Evolutionary conservation across 306 rosid species (phyloP), one percentile per base, ranked within the genome.

Genomic region (Hippophae tibetana): DNA sequence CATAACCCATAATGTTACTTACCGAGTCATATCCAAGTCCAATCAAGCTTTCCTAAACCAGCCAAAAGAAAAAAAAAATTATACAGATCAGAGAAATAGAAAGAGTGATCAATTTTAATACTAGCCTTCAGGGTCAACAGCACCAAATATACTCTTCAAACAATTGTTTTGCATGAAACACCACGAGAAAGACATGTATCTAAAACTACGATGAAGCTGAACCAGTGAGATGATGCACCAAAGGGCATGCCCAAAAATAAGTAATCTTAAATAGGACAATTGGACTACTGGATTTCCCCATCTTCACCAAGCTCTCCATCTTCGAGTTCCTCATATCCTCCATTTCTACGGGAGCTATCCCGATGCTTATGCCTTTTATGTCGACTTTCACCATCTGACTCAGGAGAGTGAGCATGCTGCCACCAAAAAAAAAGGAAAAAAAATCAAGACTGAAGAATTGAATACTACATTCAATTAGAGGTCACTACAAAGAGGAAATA

Each of bases 301-400:
- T 93, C 99, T 67, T 86, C 97, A 5, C 99, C 97, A 31, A 93
- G 82, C 75, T 93, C 99, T 42, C 99, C 99, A 8, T 93, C 99
- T 86, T 93, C 99, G 69, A 93, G 97, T 47, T 93, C 99, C 23
- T 70, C 97, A 13, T 63, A 61, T 54, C 87, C 90, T 18, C 89
- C 86, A 62, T 56, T 73, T 79, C 78, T 89, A 44, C 89, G 79
- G 25, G 92, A 81, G 57, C 80, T 72, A 55, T 84, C 95, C 47
- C 88, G 83, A 67, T 85, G 93, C 54, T 75, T 82, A 65, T 88
- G 99, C 68, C 87, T 84, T 80, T 76, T 93, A 75, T 78, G 93
- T 64, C 95, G 80, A 60, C 59, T 80, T 67, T 86, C 99, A 54
- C 75, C 75, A 57, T 93, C 99, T 45, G 97, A 88, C 60, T 88